phyloP scores from a whole-genome alignment of 2,329 filamentous ascomycete species.

The Ophioceras dolichostomum region DNA sequence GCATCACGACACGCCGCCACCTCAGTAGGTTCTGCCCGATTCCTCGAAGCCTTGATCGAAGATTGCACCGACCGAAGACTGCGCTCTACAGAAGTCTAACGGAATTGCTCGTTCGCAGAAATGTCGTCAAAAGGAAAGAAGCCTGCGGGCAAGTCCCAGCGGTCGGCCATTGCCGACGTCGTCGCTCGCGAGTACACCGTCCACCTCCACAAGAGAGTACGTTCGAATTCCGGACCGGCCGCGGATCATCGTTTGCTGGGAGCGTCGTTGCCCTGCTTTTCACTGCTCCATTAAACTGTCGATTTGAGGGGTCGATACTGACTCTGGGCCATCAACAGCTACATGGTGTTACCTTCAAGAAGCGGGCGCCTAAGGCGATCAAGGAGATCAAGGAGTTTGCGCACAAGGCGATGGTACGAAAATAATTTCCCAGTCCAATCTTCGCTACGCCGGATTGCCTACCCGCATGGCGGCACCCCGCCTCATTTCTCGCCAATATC shows the following conservation, averaged over 20 bases:
- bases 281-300: too few species aligned
- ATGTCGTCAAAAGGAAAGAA: constrained; percentile 59
- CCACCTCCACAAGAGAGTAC: constrained; percentile 98
- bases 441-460: too few species aligned
- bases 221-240: constrained; percentile 22
- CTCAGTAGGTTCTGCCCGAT: too few species aligned
- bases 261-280: neutral
- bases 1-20: too few species aligned
- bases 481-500: too few species aligned
- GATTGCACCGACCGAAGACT: too few species aligned
- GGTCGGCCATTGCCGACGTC: constrained; percentile 97
- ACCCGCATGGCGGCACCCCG: too few species aligned
- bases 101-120: too few species aligned
- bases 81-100: too few species aligned
- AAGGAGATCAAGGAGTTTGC: constrained; percentile 99
- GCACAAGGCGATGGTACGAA: constrained; percentile 84
- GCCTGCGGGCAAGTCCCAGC: constrained; percentile 55
- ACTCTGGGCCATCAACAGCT: constrained; percentile 44
- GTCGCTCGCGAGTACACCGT: constrained; percentile 99
- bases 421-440: too few species aligned
- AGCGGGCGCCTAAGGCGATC: constrained; percentile 94
- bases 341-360: constrained; percentile 98
- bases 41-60: too few species aligned
- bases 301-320: constrained; percentile 15
- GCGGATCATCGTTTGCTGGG: constrained; percentile 16